Base-by-base conservation (phyloP, 352 stramenopile genomes). In the Phytophthora pseudosyringae region DNA sequence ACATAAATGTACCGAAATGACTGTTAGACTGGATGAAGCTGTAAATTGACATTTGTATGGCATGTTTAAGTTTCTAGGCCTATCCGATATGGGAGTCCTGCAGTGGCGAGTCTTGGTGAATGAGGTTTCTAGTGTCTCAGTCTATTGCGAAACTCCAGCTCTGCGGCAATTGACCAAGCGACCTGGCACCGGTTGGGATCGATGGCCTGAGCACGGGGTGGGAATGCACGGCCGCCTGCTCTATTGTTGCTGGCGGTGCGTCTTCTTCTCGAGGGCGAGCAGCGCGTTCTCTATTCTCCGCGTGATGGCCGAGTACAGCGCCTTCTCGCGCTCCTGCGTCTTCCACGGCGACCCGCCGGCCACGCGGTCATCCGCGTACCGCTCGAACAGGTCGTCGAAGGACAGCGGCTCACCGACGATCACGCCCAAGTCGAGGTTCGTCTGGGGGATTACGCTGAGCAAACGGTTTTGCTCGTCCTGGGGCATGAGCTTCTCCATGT, bases 401-500 rank as follows among this genome's bases (percentile, higher is more conserved):
- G 82, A 79, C 49, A 96, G 77, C 21, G 88, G 88, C 35, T 91
- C 68, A 32, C 88, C 88, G 5, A 94, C 82, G 51, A 86, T 78
- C 44, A 90, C 74, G 38, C 70, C 60, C 39, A 92, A 48, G 35
- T 87, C 61, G 32, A 89, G 61, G 47, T 77, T 78, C 12, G 66
- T 86, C 33, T 56, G 60, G 2, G 88, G 83, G 8, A 96, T 46
- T 26, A 91, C 45, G 41, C 74, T 84, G 64, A 93, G 87, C 8
- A 96, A 60, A 26, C 75, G 76, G 64, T 95, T 89, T 38, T 88
- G 40, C 52, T 80, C 76, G 64, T 93, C 81, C 69, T 96, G 86
- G 21, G 86, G 88, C 81, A 96, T 93, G 43, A 97, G 70, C 64
- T 89, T 67, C 63, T 95, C 81, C 86, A 97, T 95, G 70, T 94